Evolutionary conservation across 805 yeast genomes (phyloP), one percentile per base, ranked within the genome.

Genomic region (Isabelozyma rhagii): DNA sequence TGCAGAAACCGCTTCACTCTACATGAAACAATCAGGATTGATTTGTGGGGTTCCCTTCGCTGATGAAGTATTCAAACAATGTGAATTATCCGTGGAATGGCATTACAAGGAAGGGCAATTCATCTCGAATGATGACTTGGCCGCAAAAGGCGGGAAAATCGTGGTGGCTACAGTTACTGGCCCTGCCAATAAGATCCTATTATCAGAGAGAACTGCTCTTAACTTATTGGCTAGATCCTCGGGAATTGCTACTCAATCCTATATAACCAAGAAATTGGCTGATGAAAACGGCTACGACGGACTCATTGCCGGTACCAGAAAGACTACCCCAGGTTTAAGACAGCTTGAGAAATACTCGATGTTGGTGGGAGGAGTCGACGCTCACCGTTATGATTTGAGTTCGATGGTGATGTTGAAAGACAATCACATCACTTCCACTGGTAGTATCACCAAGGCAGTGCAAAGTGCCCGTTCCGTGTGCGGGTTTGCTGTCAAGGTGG

Each of bases 401-500:
- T 81, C 94, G 1, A 92, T 92, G 98, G 92, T 93, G 2, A 92
- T 93, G 98, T 79, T 92, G 58, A 92, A 92, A 67, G 98, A 92
- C 63, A 92, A 92, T 66, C 98, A 93, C 63, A 79, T 92, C 40
- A 88, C 94, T 83, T 84, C 96, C 4, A 88, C 96, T 2, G 97
- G 97, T 0, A 89, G 96, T 28, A 93, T 92, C 53, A 87, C 96
- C 3, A 72, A 78, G 44, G 97, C 98, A 1, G 93, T 93, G 7
- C 58, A 69, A 34, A 77, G 78, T 51, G 97, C 98, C 1, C 79
- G 89, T 49, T 73, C 74, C 11, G 96, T 85, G 0, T 88, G 90
- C 62, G 98, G 98, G 3, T 92, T 92, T 68, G 81, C 96, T 3
- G 78, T 87, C 39, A 92, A 92, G 68, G 87, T 92, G 49, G 98